phyloP scores from a whole-genome alignment of 2,329 filamentous ascomycete genomes.

The Plenodomus tracheiphilus region DNA sequence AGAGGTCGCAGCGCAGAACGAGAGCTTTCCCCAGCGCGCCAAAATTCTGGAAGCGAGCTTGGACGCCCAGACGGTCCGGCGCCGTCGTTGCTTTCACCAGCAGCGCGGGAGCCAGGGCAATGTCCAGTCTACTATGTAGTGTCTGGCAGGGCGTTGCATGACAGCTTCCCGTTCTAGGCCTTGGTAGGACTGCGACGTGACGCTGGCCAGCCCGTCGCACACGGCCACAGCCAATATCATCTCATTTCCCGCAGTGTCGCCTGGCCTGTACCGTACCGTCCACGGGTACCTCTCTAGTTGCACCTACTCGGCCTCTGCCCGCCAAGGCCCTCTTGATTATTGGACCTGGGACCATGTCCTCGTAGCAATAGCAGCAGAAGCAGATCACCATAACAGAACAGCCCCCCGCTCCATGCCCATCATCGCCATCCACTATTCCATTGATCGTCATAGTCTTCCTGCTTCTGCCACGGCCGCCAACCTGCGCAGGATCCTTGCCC shows the following conservation, averaged over 20 bases:
- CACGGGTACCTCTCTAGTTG: neutral
- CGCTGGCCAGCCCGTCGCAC: slow-evolving; percentile 9
- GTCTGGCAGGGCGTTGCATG: slow-evolving; percentile 5
- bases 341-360: too few species aligned
- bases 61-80: slow-evolving; percentile 12
- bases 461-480: slow-evolving; percentile 5
- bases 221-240: slow-evolving; percentile 12
- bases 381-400: slow-evolving; percentile 1
- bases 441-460: slow-evolving; percentile 12
- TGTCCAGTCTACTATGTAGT: too few species aligned
- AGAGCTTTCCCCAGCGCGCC: slow-evolving; percentile 18
- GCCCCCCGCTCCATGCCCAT: neutral
- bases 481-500: slow-evolving; percentile 1
- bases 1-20: slow-evolving; percentile 8
- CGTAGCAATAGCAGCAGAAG: slow-evolving; percentile 13
- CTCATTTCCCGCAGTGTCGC: slow-evolving; percentile 15
- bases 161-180: slow-evolving; percentile 3
- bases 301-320: too few species aligned
- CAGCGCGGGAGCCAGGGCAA: slow-evolving; percentile 1
- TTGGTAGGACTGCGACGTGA: neutral
- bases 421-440: neutral
- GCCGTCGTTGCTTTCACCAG: slow-evolving; percentile 3
- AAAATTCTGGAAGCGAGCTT: slow-evolving; percentile 27
- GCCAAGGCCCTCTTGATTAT: slow-evolving; percentile 30
- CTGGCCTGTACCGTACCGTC: slow-evolving; percentile 15